phyloP scores from a whole-genome alignment of 352 stramenopile genomes.

The Phytophthora brassicae region DNA sequence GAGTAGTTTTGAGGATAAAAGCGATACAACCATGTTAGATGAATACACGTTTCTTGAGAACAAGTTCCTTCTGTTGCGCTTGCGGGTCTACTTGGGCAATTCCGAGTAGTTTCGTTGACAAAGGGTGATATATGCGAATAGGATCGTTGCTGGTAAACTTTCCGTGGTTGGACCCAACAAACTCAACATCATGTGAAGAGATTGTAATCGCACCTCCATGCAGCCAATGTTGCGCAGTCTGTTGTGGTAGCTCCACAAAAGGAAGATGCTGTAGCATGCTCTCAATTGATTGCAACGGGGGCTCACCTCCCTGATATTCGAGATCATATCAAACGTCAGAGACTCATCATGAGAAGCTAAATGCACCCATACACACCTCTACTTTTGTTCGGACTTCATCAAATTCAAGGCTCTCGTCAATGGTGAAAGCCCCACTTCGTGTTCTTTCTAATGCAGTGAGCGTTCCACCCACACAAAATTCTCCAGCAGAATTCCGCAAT shows the following conservation, averaged over 20 bases:
- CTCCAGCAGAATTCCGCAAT: constrained; percentile 33
- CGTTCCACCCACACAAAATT: constrained; percentile 62
- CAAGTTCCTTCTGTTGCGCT: constrained; percentile 29
- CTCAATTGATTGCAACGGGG: constrained; percentile 60
- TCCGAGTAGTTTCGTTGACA: constrained; percentile 43
- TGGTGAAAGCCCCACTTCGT: constrained; percentile 57
- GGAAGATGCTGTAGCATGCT: constrained; percentile 58
- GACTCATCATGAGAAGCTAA: background rate
- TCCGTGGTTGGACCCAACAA: constrained; percentile 10
- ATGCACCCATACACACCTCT: constrained; percentile 29
- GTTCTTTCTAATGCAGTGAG: constrained; percentile 64
- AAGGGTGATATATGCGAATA: constrained; percentile 56
- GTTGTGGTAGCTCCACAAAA: constrained; percentile 35
- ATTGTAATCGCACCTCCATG: constrained; percentile 49
- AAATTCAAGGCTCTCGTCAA: constrained; percentile 55
- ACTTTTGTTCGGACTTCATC: constrained; percentile 49
- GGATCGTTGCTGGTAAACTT: constrained; percentile 37
- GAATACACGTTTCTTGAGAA: constrained; percentile 73
- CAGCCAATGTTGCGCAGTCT: constrained; percentile 45
- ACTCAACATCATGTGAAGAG: constrained; percentile 30
- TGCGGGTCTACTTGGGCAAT: constrained; percentile 57
- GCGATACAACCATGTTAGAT: constrained; percentile 38
- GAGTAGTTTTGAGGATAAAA: constrained; percentile 31
- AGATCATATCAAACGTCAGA: constrained; percentile 8
- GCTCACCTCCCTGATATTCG: constrained; percentile 36